Percentiles rank a stretch among this genome's conserved stretches.
phyloP scores from a whole-genome alignment of 139 green algal species.

The Tetradesmus obliquus region DNA sequence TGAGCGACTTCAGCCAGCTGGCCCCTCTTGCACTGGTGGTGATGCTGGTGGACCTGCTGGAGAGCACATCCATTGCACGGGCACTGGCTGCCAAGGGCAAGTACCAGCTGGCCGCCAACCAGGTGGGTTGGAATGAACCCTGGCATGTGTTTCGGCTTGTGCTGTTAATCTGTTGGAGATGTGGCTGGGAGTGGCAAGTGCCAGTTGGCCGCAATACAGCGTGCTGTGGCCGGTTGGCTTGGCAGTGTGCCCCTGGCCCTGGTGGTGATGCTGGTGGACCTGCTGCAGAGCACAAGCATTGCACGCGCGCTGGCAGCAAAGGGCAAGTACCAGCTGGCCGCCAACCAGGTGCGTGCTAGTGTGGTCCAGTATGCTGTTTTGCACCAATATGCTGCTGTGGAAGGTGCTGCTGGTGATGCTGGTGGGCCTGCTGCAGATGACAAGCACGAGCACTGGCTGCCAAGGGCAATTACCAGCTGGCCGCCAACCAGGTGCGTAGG shows the following conservation, averaged over 20 bases:
- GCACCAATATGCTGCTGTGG: no score
- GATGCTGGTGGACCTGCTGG: constrained; percentile 83
- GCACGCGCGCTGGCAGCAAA: constrained; percentile 64
- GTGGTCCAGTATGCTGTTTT: no score
- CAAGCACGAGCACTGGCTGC: constrained; percentile 65
- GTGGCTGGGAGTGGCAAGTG: no score
- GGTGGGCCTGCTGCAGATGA: constrained; percentile 87
- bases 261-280: constrained; percentile 76
- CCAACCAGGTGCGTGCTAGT: constrained; percentile 63
- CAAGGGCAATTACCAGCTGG: constrained; percentile 72
- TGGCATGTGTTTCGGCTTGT: no score
- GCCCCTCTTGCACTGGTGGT: constrained; percentile 53
- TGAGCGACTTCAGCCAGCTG: constrained; percentile 43
- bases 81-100: constrained; percentile 60
- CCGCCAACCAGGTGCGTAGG: constrained; percentile 63
- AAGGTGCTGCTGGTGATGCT: constrained; percentile 58
- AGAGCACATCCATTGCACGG: constrained; percentile 89
- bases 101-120: constrained; percentile 77
- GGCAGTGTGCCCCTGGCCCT: constrained; percentile 34
- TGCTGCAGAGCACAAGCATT: constrained; percentile 90
- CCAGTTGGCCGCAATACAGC: no score
- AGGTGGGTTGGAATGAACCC: constrained; percentile 39
- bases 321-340: constrained; percentile 74
- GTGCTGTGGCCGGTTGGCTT: no score
- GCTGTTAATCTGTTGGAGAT: no score